Base-by-base conservation (phyloP, 164 flowering plant genomes). In the Macadamia tetraphylla region DNA sequence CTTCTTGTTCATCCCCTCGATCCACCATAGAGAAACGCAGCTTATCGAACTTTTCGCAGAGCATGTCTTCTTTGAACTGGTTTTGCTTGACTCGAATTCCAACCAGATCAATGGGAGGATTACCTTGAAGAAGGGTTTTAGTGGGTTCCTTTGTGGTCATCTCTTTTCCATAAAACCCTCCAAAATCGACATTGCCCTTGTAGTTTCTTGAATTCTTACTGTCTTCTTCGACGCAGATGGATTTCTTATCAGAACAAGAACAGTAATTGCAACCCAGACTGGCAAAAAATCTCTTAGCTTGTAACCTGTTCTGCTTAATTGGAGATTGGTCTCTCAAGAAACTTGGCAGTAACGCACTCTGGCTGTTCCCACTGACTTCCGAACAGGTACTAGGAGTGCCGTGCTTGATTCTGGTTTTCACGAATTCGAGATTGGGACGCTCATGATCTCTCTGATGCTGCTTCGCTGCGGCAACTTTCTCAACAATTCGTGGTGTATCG, bases 341-440 rank as follows among this genome's bases (percentile, higher is more conserved):
- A 9, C 67, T 71, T 29, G 62, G 81, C 40, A 83, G 59, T 40
- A 88, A 67, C 6, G 77, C 79, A 12, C 76, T 85, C 58, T 81
- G 85, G 82, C 85, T 87, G 69, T 82, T 81, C 82, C 74, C 73
- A 67, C 86, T 88, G 2, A 80, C 79, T 69, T 85, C 87, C 29
- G 86, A 82, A 15, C 64, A 78, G 67, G 71, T 64, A 66, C 91
- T 84, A 6, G 77, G 82, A 48, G 86, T 80, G 60, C 66, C 80
- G 1, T 67, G 67, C 51, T 58, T 76, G 35, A 69, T n/a, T n/a
- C 65, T 76, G 10, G 76, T 74, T 31, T 73, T 80, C 42, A 62
- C 17, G 5, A 32, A 64, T 10, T 63, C 64, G 9, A 42, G 12
- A 23, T 58, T 12, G n/a, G 48, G 44, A 57, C 17, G 32, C 17